Conservation (phyloP, 2,329 filamentous ascomycete genomes). For the Verticillium isaacii region DNA sequence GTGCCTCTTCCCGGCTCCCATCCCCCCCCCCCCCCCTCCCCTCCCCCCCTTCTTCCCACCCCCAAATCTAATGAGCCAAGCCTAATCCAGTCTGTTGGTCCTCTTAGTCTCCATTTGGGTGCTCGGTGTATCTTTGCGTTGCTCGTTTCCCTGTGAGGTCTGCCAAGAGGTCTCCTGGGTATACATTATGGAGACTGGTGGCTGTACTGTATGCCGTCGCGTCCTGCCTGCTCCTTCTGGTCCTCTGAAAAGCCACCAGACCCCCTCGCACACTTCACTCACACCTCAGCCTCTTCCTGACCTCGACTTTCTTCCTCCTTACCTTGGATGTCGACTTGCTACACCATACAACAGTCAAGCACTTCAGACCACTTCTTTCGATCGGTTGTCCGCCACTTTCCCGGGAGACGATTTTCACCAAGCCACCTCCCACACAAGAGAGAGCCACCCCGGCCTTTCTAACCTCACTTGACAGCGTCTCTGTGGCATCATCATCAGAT, state of each 20-base stretch:
- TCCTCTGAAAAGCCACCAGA: constrained; percentile 1
- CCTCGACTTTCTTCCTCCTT: neutral
- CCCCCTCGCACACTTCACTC: neutral
- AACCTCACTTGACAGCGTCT: neutral
- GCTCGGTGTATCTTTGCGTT: constrained; percentile 11
- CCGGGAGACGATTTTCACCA: neutral
- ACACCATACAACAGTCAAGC: no score
- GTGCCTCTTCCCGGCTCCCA: constrained; percentile 14
- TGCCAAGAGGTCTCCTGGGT: neutral
- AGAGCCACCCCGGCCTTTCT: neutral
- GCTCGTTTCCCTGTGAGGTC: neutral
- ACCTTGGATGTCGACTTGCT: neutral
- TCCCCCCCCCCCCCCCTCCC: neutral
- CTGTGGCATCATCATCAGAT: neutral
- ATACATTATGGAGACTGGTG: neutral
- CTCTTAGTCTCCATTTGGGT: constrained; percentile 11
- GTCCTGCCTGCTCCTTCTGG: neutral
- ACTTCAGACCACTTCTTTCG: no score
- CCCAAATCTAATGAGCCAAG: constrained; percentile 14
- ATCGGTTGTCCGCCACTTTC: no score
- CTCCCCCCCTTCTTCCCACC: neutral
- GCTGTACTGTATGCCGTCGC: neutral
- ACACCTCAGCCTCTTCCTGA: constrained; percentile 1
- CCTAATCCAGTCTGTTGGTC: constrained; percentile 14
- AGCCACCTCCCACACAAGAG: neutral